Evolutionary conservation across 2,329 filamentous ascomycete genomes (phyloP), one percentile per base, ranked within the genome.

Genomic region (Sporothrix protearum): DNA sequence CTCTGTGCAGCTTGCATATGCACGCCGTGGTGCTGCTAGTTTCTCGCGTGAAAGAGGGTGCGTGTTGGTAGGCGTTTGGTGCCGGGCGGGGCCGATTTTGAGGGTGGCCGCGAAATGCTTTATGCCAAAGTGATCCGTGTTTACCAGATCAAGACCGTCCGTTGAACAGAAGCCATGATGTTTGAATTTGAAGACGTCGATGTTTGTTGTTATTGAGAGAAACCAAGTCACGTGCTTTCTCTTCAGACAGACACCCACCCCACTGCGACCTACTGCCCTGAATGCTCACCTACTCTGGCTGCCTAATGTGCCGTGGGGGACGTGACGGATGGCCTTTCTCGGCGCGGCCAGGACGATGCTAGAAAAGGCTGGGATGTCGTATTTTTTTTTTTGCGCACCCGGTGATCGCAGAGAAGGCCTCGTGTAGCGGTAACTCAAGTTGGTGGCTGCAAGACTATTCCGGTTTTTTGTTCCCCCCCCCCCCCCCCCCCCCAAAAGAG

Each of bases 1-100:
- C 42, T 47, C 14, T 45, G 22, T 67, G 64, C 64, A 67, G 64
- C 42, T 14, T 67, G 64, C 64, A 67, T 53, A 67, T 67, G 64
- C 64, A 67, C 64, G 64, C 64, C 45, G 28, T 9, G 49, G 49
- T 53, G 63, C 14, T 51, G 16, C 63, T 12, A 16, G 36, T 67
- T 36, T 33, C 16, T 28, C 64, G 64, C 25, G 64, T 67, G 28
- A 39, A 51, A 49, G 42, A 49, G 25, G 12, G 22, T 28, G 57
- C 30, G 47, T 19, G 16, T 51, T n/a, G 47, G 49, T 10, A n/a
- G 49, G 49, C 49, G 49, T 22, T 22, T 25, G 42, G 42, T 59
- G 55, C 30, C 30, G 59, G 59, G 59, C 59, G 36, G 36, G 36
- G 36, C n/a, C 6, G 12, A 19, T 45, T 19, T 45, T 64, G 59